phyloP scores from a whole-genome alignment of 2,329 filamentous ascomycete species.

The Emergomyces africanus region DNA sequence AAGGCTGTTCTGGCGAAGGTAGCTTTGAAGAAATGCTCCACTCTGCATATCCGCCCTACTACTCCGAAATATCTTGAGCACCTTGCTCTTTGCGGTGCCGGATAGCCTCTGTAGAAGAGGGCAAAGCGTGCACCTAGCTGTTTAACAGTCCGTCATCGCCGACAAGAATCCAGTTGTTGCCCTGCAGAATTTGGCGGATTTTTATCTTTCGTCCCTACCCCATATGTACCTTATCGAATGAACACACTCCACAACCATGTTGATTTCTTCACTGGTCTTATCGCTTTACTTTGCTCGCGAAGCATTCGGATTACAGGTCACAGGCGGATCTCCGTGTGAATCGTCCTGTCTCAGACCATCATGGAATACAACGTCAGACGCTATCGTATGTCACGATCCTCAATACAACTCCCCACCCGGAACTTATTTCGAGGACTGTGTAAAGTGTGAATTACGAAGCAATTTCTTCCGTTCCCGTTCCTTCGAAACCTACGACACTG shows the following conservation, averaged over 20 bases:
- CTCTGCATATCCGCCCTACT: neutral
- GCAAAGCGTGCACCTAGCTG: neutral
- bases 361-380: conserved; percentile 27
- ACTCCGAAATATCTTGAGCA: neutral
- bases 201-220: neutral
- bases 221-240: neutral
- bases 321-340: conserved; percentile 26
- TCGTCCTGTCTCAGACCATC: conserved; percentile 18
- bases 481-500: conserved; percentile 22
- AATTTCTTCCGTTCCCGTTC: conserved; percentile 18
- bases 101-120: neutral
- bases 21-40: neutral
- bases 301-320: conserved; percentile 19
- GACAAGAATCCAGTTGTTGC: neutral
- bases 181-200: neutral
- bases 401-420: conserved; percentile 25
- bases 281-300: conserved; percentile 14
- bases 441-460: conserved; percentile 31
- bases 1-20: neutral
- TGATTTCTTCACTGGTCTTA: conserved; percentile 6
- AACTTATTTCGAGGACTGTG: conserved; percentile 26
- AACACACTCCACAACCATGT: conserved; percentile 9
- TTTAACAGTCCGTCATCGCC: neutral
- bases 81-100: neutral
- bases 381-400: conserved; percentile 30